phyloP scores from a whole-genome alignment of 1,284 basidiomycete species.

The Hemileia vastatrix region DNA sequence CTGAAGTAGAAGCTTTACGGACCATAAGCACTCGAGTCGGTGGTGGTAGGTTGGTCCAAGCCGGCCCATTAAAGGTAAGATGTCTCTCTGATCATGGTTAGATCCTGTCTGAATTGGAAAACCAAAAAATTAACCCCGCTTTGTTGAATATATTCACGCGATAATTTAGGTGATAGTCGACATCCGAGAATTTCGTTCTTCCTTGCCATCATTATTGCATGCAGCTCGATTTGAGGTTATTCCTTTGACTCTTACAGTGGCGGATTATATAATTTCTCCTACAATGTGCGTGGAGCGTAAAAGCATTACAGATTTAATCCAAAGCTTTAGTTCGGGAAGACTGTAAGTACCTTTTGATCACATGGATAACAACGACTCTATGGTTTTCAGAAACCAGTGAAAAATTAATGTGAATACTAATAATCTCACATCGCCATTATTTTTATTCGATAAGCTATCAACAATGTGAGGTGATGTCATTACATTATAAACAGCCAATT shows the following conservation, averaged over 20 bases:
- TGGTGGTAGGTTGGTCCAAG: conserved; percentile 58
- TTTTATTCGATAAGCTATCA: conserved; percentile 53
- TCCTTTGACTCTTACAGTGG: conserved; percentile 83
- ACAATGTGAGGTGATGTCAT: conserved; percentile 94
- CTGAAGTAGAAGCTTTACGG: conserved; percentile 55
- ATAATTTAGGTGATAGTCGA: conserved; percentile 64
- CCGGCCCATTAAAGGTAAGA: conserved; percentile 35
- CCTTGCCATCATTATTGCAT: conserved; percentile 80
- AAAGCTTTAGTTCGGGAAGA: conserved; percentile 84
- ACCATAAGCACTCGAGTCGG: conserved; percentile 84
- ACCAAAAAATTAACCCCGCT: neutral
- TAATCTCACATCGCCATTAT: neutral
- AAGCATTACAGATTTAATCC: conserved; percentile 78
- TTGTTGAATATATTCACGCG: neutral
- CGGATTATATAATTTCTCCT: conserved; percentile 90
- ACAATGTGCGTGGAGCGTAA: conserved; percentile 95
- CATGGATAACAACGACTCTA: neutral
- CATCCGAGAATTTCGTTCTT: conserved; percentile 90
- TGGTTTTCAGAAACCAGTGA: neutral
- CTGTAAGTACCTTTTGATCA: conserved; percentile 46
- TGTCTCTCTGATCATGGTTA: neutral
- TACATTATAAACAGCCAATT: conserved; percentile 87
- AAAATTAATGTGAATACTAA: neutral
- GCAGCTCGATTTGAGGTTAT: conserved; percentile 69
- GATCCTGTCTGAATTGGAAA: neutral